Percentiles rank a stretch among this genome's conserved stretches.
phyloP scores from a whole-genome alignment of 2,329 filamentous ascomycete species.

The Incumbomyces lentus region DNA sequence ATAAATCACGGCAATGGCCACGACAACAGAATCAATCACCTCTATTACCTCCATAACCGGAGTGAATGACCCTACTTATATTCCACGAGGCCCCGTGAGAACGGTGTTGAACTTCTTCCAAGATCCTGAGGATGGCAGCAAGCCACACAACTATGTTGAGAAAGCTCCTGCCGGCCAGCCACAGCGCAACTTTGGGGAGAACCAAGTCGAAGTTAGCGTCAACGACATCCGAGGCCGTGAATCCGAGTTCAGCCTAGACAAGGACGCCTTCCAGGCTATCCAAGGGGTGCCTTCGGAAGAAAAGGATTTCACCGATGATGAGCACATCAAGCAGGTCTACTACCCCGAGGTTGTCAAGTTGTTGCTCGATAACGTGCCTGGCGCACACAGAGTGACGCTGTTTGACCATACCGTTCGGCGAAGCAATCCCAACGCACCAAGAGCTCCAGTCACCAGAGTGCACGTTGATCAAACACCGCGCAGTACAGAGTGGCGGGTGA shows the following conservation, averaged over 20 bases:
- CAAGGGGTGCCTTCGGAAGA: constrained; percentile 47
- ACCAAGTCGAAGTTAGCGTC: constrained; percentile 46
- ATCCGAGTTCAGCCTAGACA: constrained; percentile 55
- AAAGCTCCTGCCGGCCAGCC: constrained; percentile 49
- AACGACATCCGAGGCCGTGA: constrained; percentile 66
- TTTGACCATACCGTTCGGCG: constrained; percentile 89
- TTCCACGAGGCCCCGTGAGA: constrained; percentile 51
- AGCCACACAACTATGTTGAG: constrained; percentile 60
- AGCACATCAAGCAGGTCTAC: constrained; percentile 59
- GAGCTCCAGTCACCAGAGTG: constrained; percentile 59
- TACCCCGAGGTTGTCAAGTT: constrained; percentile 75
- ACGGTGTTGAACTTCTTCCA: constrained; percentile 57
- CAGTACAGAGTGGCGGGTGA: constrained; percentile 58
- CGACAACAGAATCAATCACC: constrained; percentile 21
- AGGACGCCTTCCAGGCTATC: constrained; percentile 63
- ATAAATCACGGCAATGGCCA: constrained; percentile 16
- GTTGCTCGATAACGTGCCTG: constrained; percentile 57
- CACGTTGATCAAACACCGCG: constrained; percentile 74
- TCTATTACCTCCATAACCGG: constrained; percentile 23
- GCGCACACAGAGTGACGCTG: constrained; percentile 55
- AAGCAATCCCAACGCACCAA: constrained; percentile 45
- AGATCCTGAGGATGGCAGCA: constrained; percentile 48
- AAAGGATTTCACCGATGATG: constrained; percentile 55
- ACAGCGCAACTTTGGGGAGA: constrained; percentile 53
- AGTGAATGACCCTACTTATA: constrained; percentile 24